Evolutionary conservation across 768 basidiomycete species (phyloP), one percentile per base, ranked within the genome.

Genomic region (Pleurotus djamor): DNA sequence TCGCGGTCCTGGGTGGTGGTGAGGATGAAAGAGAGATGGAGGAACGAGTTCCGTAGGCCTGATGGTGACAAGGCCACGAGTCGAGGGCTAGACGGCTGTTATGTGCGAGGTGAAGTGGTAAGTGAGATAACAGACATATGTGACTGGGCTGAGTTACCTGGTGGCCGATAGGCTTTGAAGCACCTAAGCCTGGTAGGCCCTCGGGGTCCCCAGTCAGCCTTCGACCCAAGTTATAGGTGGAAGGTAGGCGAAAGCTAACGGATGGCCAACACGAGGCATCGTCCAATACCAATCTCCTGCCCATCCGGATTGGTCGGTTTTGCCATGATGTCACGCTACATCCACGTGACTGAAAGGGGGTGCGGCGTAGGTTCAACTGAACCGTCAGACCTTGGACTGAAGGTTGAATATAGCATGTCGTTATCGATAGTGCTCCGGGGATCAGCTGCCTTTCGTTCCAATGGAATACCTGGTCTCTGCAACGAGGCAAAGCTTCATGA

Each of bases 91-190:
- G 54, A 44, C 54, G 37, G 37, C 41, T 56, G 37, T 32, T 56
- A 44, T 50, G 49, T 50, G 49, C 28, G 54, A 56, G 54, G 54
- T 56, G 16, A 56, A 41, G 41, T 34, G 41, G 54, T 56, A 17
- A 56, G 54, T 56, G 54, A 56, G 54, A 44, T 56, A 56, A 16
- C 54, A 56, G 41, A 45, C 41, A 56, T 56, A 56, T 44, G 38
- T 45, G 54, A 56, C 21, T 17, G 36, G 36, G 12, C 51, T 52
- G 6, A 34, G 51, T 16, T 36, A 56, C 54, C 54, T 56, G 54
- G 54, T 56, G 54, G 41, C 54, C 41, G 54, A 56, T 56, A 56
- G 54, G 54, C 54, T 56, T 56, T 56, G 54, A 56, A 56, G 54
- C 54, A 56, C 54, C 51, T 38, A 56, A 56, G 54, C 54, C 54